Conservation (phyloP, 2,329 filamentous ascomycete species). For the Penicillium oxalicum region DNA sequence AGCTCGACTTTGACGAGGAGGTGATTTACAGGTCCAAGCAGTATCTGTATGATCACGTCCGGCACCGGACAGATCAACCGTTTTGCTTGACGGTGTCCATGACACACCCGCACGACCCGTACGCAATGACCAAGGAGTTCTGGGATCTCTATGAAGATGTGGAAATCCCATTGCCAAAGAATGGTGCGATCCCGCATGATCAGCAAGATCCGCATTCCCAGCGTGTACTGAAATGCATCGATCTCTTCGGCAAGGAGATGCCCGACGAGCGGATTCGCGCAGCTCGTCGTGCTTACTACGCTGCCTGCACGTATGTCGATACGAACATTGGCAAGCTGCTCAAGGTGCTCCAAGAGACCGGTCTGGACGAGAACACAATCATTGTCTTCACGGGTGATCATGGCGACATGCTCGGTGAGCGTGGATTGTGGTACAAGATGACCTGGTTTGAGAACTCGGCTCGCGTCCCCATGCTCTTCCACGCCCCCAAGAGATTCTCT, state of each 20-base stretch:
- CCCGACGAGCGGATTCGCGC: constrained; percentile 79
- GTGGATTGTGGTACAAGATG: constrained; percentile 95
- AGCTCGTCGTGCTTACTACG: constrained; percentile 84
- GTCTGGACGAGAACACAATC: constrained; percentile 78
- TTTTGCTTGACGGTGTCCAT: constrained; percentile 89
- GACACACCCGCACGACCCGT: constrained; percentile 91
- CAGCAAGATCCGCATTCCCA: constrained; percentile 82
- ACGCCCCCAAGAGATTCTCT: constrained; percentile 68
- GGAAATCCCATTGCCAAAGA: constrained; percentile 76
- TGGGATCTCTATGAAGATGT: constrained; percentile 89
- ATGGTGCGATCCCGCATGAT: constrained; percentile 65
- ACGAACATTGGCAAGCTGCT: constrained; percentile 83
- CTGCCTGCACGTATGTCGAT: constrained; percentile 88
- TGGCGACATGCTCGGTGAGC: constrained; percentile 92
- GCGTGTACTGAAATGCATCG: constrained; percentile 78
- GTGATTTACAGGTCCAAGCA: constrained; percentile 88
- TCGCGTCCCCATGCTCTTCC: constrained; percentile 79
- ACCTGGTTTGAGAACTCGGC: constrained; percentile 90
- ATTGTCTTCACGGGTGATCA: constrained; percentile 91
- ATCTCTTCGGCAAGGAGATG: constrained; percentile 78
- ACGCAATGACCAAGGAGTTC: constrained; percentile 87
- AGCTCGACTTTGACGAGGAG: constrained; percentile 93
- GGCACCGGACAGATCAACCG: constrained; percentile 69
- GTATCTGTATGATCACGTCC: constrained; percentile 84
- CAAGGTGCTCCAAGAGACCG: constrained; percentile 69